phyloP scores from a whole-genome alignment of 2,329 filamentous ascomycete genomes.

The Graphium sp. region DNA sequence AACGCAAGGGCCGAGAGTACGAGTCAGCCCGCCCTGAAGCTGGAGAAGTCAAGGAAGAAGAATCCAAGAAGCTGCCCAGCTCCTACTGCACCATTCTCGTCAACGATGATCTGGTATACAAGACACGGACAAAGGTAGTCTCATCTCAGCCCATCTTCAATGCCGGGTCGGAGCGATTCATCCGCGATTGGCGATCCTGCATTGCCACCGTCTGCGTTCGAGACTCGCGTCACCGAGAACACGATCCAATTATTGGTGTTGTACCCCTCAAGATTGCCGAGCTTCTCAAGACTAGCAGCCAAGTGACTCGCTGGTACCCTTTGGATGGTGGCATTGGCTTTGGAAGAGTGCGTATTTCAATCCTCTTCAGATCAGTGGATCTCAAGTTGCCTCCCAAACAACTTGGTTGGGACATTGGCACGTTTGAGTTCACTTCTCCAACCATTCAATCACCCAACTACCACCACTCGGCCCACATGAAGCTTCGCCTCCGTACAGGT shows the following conservation, averaged over 20 bases:
- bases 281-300: conserved; percentile 72
- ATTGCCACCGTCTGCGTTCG: conserved; percentile 80
- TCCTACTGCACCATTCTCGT: conserved; percentile 86
- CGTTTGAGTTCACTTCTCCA: conserved; percentile 71
- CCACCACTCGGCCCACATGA: conserved; percentile 47
- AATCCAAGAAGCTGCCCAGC: conserved; percentile 63
- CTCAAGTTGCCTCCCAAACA: conserved; percentile 69
- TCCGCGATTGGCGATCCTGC: conserved; percentile 81
- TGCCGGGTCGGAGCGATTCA: conserved; percentile 80
- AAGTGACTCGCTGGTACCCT: conserved; percentile 87
- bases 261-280: conserved; percentile 79
- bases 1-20: conserved; percentile 69
- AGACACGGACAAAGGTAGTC: conserved; percentile 86
- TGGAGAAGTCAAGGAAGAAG: conserved; percentile 76
- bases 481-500: conserved; percentile 67
- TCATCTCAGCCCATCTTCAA: conserved; percentile 96
- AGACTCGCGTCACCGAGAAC: conserved; percentile 76
- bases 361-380: conserved; percentile 82
- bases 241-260: conserved; percentile 87
- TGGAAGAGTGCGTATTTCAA: conserved; percentile 71
- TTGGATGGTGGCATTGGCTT: conserved; percentile 88
- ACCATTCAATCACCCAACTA: conserved; percentile 50
- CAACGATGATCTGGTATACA: conserved; percentile 83
- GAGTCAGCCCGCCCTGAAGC: conserved; percentile 70
- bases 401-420: conserved; percentile 89